phyloP scores from a whole-genome alignment of 371 early-diverging fungal genomes.

The Sporodiniella umbellata region DNA sequence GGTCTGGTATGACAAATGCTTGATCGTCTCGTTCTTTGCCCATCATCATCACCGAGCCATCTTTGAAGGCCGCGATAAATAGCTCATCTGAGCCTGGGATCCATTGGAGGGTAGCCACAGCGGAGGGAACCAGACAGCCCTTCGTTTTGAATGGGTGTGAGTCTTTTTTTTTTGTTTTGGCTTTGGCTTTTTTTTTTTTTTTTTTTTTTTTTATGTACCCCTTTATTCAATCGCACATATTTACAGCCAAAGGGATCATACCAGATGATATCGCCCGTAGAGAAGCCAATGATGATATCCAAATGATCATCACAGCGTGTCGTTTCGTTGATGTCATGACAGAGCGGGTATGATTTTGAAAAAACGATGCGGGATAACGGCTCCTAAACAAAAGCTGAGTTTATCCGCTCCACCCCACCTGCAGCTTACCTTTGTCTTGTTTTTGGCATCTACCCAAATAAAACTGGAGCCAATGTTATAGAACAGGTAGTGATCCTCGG shows the following conservation, averaged over 20 bases:
- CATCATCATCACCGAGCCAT: conserved; percentile 76
- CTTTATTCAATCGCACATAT: conserved; percentile 42
- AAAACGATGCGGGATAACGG: conserved; percentile 77
- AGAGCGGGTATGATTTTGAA: conserved; percentile 75
- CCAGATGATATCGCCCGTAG: conserved; percentile 83
- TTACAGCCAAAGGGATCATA: conserved; percentile 71
- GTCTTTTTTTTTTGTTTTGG: neutral
- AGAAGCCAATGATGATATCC: conserved; percentile 76
- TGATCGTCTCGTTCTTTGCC: conserved; percentile 87
- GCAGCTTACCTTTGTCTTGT: conserved; percentile 50
- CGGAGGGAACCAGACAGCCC: conserved; percentile 63
- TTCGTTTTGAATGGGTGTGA: conserved; percentile 13
- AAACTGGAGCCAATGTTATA: conserved; percentile 71
- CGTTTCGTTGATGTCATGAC: conserved; percentile 82
- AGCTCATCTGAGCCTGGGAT: conserved; percentile 82
- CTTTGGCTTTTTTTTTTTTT: neutral
- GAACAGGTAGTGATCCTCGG: conserved; percentile 37
- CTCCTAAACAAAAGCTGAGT: conserved; percentile 48
- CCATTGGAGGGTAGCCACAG: conserved; percentile 85
- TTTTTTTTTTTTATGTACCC: conserved; percentile 2
- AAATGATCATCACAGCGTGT: conserved; percentile 64
- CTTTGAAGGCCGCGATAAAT: conserved; percentile 79
- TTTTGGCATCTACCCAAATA: conserved; percentile 66
- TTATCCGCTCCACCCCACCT: neutral
- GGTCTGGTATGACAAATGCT: conserved; percentile 39